Evolutionary conservation across 148 eudicot species (phyloP).

Genomic region (Beta vulgaris): DNA sequence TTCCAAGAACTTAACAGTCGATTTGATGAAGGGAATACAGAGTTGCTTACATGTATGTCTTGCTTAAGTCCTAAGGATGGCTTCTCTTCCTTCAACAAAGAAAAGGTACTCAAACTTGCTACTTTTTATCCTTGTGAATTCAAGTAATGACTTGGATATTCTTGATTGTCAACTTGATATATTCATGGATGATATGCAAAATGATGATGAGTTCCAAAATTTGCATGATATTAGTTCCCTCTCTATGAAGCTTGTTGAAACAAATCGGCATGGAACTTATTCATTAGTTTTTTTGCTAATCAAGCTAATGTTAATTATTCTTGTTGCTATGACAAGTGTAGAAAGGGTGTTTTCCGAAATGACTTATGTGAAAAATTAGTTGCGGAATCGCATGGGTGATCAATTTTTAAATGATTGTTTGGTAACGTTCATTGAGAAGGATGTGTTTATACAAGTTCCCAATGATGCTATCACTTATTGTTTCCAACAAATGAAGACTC

Average conservation of each 20-base stretch:
- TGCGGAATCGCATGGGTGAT: no score
- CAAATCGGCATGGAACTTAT: not conserved
- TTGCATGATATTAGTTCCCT: not conserved
- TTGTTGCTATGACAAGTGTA: no score
- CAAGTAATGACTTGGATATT: not conserved
- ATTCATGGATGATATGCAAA: no score
- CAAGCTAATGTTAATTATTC: not conserved
- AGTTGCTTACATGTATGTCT: no score
- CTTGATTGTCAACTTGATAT: no score
- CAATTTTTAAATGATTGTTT: no score
- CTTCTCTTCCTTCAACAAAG: no score
- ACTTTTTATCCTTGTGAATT: not conserved
- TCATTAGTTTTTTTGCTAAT: not conserved
- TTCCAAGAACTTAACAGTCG: no score
- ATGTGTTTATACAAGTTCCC: not conserved
- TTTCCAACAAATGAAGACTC: not conserved
- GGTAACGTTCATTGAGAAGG: not conserved
- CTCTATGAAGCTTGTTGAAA: not conserved
- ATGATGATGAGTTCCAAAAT: not conserved
- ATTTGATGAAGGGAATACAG: no score
- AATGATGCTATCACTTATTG: not conserved
- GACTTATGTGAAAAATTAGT: no score
- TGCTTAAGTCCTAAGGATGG: no score
- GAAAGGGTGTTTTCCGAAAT: no score
- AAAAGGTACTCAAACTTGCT: not conserved